These are phyloP conservation scores for Xerocomellus intermedius DNA, from an alignment of 768 basidiomycete genomes.

Conservation along the genomic window DNA sequence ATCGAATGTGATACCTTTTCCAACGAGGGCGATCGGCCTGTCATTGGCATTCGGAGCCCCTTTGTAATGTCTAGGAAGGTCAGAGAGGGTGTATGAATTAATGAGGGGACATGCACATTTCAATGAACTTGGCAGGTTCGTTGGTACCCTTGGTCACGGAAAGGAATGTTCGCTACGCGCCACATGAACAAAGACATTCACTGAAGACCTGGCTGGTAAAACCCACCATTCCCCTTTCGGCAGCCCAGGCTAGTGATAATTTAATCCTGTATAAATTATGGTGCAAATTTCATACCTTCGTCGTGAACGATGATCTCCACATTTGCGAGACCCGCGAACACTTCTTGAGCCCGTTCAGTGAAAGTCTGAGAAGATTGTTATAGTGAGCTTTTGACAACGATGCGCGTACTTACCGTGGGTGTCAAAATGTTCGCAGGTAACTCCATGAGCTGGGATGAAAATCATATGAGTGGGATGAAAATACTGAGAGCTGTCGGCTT, in stretches of 20 bases:
- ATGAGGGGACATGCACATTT: slow-evolving; percentile 52
- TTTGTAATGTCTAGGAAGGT: slow-evolving; percentile 64
- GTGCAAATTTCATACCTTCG: slow-evolving; percentile 47
- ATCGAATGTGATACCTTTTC: slow-evolving; percentile 91
- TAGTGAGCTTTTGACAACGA: background rate
- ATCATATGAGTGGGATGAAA: background rate
- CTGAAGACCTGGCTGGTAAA: background rate
- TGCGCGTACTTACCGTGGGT: slow-evolving; percentile 55
- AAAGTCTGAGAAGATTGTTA: slow-evolving; percentile 49
- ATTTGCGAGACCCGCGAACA: slow-evolving; percentile 63
- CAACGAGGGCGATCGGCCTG: slow-evolving; percentile 72
- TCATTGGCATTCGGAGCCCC: slow-evolving; percentile 58
- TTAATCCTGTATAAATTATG: background rate
- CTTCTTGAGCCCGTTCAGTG: slow-evolving; percentile 63
- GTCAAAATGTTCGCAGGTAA: slow-evolving; percentile 85
- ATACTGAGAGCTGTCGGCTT: slow-evolving; percentile 14
- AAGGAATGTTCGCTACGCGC: slow-evolving; percentile 69
- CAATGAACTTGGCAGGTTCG: slow-evolving; percentile 84
- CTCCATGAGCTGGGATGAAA: slow-evolving; percentile 67
- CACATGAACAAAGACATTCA: background rate
- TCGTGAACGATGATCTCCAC: slow-evolving; percentile 71
- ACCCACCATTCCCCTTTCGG: slow-evolving; percentile 76
- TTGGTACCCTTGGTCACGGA: slow-evolving; percentile 81
- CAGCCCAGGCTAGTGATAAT: slow-evolving; percentile 64
- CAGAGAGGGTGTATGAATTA: background rate